Base-by-base conservation (phyloP, 148 eudicot genomes). In the Amaranthus cruentus region DNA sequence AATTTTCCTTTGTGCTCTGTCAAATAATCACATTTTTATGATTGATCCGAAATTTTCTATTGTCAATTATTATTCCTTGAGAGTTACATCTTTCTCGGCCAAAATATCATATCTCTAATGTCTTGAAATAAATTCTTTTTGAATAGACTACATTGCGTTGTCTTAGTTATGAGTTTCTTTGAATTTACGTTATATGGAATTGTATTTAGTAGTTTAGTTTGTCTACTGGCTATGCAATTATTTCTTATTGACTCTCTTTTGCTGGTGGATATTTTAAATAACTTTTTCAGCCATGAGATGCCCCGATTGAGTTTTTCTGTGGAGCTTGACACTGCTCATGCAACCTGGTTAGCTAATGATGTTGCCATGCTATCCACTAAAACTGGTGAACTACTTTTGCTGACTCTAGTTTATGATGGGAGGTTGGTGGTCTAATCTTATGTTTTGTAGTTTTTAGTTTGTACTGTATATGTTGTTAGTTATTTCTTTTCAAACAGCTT, bases 291-390 rank as follows among this genome's bases (percentile, higher is more conserved):
- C 83, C 99, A 80, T 80, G 99, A 88, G 80, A 85, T 90, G 89
- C 85, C 87, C 61, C 85, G 96, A 80, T 86, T 92, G 73, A 88
- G 83, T 81, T 90, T 95, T 66, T 84, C 56, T 64, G 90, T 87
- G 79, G 99, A 95, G 88, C 96, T 95, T 80, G 99, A 95, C 78
- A 93, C 96, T 70, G 96, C 97, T 51, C 88, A 85, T 88, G 97
- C 97, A 74, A 90, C 93, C 69, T 95, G 99, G 99, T 80, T 95
- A 80, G 87, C 90, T 15, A 87, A 88, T 82, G 99, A 95, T 76
- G 99, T 92, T 76, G 93, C 89, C 52, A 77, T 95, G 89, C 85
- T 95, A 66, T 95, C 99, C 69, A 86, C 96, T 64, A 95, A 91
- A 87, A 82, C 89, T 28, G 99, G 99, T 62, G 99, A 96, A 76